phyloP scores from a whole-genome alignment of 2,329 filamentous ascomycete genomes.

The Penicillium rolfsii region DNA sequence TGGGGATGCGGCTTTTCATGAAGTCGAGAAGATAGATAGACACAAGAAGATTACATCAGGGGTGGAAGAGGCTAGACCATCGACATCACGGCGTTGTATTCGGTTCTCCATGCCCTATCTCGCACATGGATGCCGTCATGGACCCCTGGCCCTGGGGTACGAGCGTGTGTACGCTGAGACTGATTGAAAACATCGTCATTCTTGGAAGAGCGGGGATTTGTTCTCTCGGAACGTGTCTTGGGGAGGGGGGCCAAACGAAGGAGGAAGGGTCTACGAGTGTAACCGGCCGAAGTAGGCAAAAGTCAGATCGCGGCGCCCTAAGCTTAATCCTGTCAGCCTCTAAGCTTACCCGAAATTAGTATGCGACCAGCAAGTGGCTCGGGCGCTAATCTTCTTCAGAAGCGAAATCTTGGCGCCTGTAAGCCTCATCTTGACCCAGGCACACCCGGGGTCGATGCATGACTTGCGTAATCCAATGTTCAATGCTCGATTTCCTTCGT shows the following conservation, averaged over 20 bases:
- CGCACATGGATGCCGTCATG: constrained; percentile 30
- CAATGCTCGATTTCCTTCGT: background rate
- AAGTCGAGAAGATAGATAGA: background rate
- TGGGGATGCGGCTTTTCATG: constrained; percentile 1
- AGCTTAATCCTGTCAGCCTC: constrained; percentile 14
- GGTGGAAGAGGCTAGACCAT: constrained; percentile 4
- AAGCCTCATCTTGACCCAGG: background rate
- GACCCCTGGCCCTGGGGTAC: constrained; percentile 21
- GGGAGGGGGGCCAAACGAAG: background rate
- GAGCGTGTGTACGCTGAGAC: constrained; percentile 3
- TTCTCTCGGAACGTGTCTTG: constrained; percentile 13
- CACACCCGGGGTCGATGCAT: background rate
- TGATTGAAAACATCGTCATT: constrained; percentile 24
- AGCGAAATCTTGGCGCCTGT: constrained; percentile 17
- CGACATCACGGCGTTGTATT: constrained; percentile 23
- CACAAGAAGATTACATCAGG: constrained; percentile 5
- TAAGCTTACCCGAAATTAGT: background rate
- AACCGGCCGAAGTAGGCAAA: constrained; percentile 24
- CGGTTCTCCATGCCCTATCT: background rate
- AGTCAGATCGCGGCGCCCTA: background rate
- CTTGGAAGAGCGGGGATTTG: background rate
- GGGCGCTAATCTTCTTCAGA: constrained; percentile 4
- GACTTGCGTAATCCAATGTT: constrained; percentile 13
- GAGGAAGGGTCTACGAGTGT: constrained; percentile 14
- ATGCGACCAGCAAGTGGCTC: constrained; percentile 20